A percentile compares a stretch with the other conserved stretches of the same genome.
These are phyloP conservation scores for Leccinum uliginosum DNA, from an alignment of 768 basidiomycete species.

Conservation along the genomic window DNA sequence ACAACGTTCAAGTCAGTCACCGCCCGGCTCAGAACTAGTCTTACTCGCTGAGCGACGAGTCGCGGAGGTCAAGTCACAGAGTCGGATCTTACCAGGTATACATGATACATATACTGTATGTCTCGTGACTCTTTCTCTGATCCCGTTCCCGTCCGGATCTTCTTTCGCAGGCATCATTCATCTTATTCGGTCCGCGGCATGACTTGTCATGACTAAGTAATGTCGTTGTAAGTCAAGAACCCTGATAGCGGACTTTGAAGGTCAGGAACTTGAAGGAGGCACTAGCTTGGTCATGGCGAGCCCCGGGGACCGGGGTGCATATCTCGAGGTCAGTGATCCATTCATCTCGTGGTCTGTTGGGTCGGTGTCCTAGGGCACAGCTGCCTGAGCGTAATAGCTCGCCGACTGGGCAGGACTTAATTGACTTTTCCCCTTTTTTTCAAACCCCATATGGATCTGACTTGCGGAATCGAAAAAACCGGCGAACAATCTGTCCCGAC, in stretches of 20 bases:
- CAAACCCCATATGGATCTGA: not conserved
- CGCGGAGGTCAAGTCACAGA: not conserved
- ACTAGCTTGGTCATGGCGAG: not conserved
- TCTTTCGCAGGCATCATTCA: not conserved
- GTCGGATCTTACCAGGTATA: not conserved
- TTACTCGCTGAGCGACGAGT: too few relatives aligned
- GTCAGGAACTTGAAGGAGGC: not conserved
- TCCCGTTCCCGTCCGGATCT: not conserved
- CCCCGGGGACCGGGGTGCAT: too few relatives aligned
- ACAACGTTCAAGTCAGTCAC: not conserved
- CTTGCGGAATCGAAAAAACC: not conserved
- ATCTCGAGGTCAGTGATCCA: not conserved
- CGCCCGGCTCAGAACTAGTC: too few relatives aligned
- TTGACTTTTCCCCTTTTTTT: not conserved
- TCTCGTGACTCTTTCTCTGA: not conserved
- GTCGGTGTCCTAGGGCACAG: not conserved
- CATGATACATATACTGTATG: not conserved
- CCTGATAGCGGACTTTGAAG: not conserved
- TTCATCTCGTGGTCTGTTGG: too few relatives aligned
- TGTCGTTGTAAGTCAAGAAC: not conserved
- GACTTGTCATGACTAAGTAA: not conserved
- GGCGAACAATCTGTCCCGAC: not conserved
- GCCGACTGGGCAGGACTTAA: not conserved
- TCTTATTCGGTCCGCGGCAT: not conserved
- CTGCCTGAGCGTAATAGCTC: not conserved